Evolutionary conservation across 441 rosid genomes (phyloP), one percentile per base, ranked within the genome.

Genomic region (Corymbia citriodora): DNA sequence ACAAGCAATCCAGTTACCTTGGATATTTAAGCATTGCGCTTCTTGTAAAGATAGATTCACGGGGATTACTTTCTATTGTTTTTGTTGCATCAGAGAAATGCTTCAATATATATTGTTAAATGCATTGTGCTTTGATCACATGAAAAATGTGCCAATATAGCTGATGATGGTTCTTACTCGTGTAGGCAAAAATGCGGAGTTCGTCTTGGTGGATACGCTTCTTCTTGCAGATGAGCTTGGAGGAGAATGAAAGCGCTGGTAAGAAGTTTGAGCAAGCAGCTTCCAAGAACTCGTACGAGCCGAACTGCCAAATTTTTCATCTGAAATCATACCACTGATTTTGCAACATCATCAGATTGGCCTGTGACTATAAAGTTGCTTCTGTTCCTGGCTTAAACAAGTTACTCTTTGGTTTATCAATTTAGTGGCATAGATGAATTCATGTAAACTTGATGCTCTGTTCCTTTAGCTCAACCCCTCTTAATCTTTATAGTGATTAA

Each of bases 161-260:
- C 63, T 54, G 16, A 57, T 36, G 72, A 36, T 1, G 50, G 10
- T 45, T 72, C 54, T 81, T 45, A 25, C 55, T 40, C 59, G 27
- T 89, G 89, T 94, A 97, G 99, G 98, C 98, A 55, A 97, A 97
- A 95, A 94, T 94, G 98, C 96, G 99, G 93, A 96, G 99, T 94
- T 92, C 98, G 29, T 95, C 98, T 13, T 97, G 98, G 99, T 97
- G 99, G 99, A 89, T 94, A 86, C 96, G 96, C 6, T 96, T 92
- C 91, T 97, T 97, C 89, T 92, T 96, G 88, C 99, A 97, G 94
- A 97, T 96, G 83, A 95, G 94, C 92, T 94, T 97, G 89, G 99
- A 97, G 93, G 99, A 97, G 93, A 97, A 97, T 29, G 99, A 97
- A 92, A 91, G 61, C 65, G 97, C 96, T 68, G 87, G 90, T 83